These are phyloP conservation scores for Phoma herbarum DNA, from an alignment of 2,329 filamentous ascomycete species.

Conservation along the genomic window DNA sequence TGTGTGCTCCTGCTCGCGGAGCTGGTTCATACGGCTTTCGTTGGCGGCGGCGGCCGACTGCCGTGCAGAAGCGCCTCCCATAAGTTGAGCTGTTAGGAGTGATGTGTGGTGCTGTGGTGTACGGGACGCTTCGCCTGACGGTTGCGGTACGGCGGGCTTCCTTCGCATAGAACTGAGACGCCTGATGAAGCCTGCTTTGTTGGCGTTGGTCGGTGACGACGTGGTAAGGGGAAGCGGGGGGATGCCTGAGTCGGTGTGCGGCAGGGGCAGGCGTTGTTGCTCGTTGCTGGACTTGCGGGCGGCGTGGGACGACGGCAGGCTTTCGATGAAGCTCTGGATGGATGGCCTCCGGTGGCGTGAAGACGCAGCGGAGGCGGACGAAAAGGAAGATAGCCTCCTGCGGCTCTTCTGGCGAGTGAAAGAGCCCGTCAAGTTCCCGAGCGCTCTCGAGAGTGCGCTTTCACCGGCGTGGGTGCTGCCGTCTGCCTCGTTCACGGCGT, in stretches of 20 bases:
- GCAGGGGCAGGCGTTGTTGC: constrained; percentile 36
- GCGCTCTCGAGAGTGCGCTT: constrained; percentile 43
- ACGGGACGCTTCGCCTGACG: constrained; percentile 33
- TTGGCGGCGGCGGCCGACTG: constrained; percentile 50
- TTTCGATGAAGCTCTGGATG: constrained; percentile 40
- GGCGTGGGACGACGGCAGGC: constrained; percentile 26
- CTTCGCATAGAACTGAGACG: constrained; percentile 46
- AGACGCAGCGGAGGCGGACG: constrained; percentile 33
- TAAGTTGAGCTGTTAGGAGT: constrained; percentile 25
- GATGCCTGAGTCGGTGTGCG: constrained; percentile 48
- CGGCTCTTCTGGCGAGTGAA: constrained; percentile 47
- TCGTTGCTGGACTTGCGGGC: constrained; percentile 35
- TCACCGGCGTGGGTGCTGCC: constrained; percentile 34
- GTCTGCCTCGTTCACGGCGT: constrained; percentile 43
- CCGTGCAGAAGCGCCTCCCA: constrained; percentile 43
- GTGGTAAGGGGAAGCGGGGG: constrained; percentile 28
- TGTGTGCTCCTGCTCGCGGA: constrained; percentile 47
- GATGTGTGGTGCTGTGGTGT: constrained; percentile 14
- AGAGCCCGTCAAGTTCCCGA: constrained; percentile 38
- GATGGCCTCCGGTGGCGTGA: constrained; percentile 41
- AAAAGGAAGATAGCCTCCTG: constrained; percentile 46
- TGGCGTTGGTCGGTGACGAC: constrained; percentile 17
- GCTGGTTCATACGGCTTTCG: constrained; percentile 41
- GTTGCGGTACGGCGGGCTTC: constrained; percentile 41
- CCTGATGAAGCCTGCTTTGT: constrained; percentile 39